Evolutionary conservation across 139 green algal genomes (phyloP).

Genomic region (Monoraphidium neglectum): DNA sequence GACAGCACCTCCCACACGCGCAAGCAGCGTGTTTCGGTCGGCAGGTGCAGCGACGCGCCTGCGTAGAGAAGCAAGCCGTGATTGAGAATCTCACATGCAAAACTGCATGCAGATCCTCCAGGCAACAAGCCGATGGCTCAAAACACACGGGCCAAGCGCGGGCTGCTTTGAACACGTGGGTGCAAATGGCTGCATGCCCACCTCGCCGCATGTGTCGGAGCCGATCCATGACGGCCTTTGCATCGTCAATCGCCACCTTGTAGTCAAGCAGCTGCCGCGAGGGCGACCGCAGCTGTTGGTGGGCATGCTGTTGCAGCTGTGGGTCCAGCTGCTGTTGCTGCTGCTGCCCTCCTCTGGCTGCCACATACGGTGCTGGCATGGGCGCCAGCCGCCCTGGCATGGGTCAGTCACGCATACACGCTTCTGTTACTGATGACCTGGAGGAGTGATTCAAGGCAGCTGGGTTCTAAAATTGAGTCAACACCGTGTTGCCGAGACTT

Average conservation of each 20-base stretch:
- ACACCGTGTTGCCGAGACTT: too few relatives aligned
- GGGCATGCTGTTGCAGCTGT: neutral
- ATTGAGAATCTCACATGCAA: too few relatives aligned
- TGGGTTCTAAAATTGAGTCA: too few relatives aligned
- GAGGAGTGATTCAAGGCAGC: too few relatives aligned
- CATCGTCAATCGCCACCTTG: slow-evolving; percentile 19
- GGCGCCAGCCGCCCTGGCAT: neutral
- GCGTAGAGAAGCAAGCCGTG: neutral
- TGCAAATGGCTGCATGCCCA: neutral
- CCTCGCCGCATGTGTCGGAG: slow-evolving; percentile 9
- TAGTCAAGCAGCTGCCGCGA: slow-evolving; percentile 15
- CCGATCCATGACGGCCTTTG: slow-evolving; percentile 13
- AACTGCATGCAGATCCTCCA: too few relatives aligned
- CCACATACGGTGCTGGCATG: neutral
- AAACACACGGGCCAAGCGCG: too few relatives aligned
- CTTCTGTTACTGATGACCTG: neutral
- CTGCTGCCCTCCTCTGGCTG: neutral
- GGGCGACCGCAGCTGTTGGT: too few relatives aligned
- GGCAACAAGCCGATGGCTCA: too few relatives aligned
- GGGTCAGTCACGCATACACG: neutral
- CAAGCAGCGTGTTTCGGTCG: slow-evolving; percentile 12
- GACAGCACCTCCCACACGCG: slow-evolving; percentile 22
- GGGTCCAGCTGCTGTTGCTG: neutral
- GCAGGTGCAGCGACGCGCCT: slow-evolving; percentile 13
- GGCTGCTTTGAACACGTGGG: too few relatives aligned